These are phyloP conservation scores for Bruguiera parviflora DNA, from an alignment of 345 rosid species.

Conservation along the genomic window DNA sequence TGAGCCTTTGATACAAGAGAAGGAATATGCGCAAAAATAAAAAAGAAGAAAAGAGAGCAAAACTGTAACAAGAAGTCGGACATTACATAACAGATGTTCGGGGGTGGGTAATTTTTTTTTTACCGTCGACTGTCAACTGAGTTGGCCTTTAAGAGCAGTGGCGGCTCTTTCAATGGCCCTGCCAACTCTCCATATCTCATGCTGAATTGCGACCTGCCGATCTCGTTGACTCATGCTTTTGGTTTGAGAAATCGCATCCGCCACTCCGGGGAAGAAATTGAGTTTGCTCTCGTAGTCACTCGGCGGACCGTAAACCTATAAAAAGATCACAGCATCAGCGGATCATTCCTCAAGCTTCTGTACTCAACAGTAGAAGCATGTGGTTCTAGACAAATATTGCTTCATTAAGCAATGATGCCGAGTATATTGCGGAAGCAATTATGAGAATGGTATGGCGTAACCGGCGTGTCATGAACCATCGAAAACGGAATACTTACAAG, in stretches of 20 bases:
- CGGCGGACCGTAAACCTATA: constrained; percentile 75
- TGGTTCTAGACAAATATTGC: too few relatives aligned
- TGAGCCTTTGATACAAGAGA: too few relatives aligned
- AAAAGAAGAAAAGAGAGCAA: too few relatives aligned
- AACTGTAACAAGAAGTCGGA: too few relatives aligned
- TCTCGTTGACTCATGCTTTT: constrained; percentile 12
- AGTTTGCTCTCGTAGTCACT: constrained; percentile 52
- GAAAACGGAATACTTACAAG: constrained; percentile 47
- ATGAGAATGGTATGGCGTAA: too few relatives aligned
- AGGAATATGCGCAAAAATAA: too few relatives aligned
- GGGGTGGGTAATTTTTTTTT: not conserved
- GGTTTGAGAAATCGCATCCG: constrained; percentile 52
- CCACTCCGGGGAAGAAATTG: constrained; percentile 73
- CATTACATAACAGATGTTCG: too few relatives aligned
- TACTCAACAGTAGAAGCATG: too few relatives aligned
- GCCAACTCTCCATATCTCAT: constrained; percentile 85
- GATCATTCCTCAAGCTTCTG: too few relatives aligned
- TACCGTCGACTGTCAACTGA: not conserved
- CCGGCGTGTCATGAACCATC: not conserved
- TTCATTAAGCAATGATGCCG: too few relatives aligned
- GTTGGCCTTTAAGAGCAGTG: constrained; percentile 56
- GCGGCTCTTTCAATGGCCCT: constrained; percentile 88
- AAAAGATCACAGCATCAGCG: not conserved
- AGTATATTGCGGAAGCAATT: too few relatives aligned
- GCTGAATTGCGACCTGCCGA: constrained; percentile 42